These are phyloP conservation scores for Aethionema arabicum DNA, from an alignment of 345 rosid species.

Conservation along the genomic window DNA sequence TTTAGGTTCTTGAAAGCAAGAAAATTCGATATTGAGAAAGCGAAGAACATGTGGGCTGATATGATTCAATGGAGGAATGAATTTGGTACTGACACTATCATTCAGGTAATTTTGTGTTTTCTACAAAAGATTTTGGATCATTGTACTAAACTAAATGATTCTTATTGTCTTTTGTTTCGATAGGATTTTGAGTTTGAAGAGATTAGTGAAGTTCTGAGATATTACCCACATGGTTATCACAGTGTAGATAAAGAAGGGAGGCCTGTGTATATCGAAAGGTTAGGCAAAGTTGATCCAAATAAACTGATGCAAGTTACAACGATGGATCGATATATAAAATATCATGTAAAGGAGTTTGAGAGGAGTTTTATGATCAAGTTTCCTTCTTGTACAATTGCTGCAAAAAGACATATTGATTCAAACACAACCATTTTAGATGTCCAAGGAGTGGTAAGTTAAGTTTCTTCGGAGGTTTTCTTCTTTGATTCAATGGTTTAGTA, in stretches of 20 bases:
- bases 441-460: conserved; percentile 71
- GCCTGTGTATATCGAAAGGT: conserved; percentile 87
- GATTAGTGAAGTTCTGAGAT: conserved; percentile 63
- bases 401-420: conserved; percentile 94
- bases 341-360: conserved; percentile 96
- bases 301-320: conserved; percentile 92
- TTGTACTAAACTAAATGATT: not conserved
- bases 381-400: conserved; percentile 90
- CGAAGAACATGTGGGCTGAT: conserved; percentile 98
- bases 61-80: conserved; percentile 99
- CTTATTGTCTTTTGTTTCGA: not conserved
- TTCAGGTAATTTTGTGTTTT: conserved; percentile 45
- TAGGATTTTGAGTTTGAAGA: conserved; percentile 91
- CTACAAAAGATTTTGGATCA: not conserved
- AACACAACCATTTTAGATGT: conserved; percentile 96
- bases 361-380: conserved; percentile 76
- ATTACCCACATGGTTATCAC: conserved; percentile 94
- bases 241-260: conserved; percentile 97
- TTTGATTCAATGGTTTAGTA: not conserved
- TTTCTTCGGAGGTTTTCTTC: not conserved
- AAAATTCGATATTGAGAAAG: conserved; percentile 89
- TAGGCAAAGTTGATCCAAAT: conserved; percentile 85
- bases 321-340: conserved; percentile 78
- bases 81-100: conserved; percentile 75
- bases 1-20: conserved; percentile 83